These are phyloP conservation scores for Agroathelia rolfsii DNA, from an alignment of 1,284 basidiomycete genomes.

Conservation along the genomic window DNA sequence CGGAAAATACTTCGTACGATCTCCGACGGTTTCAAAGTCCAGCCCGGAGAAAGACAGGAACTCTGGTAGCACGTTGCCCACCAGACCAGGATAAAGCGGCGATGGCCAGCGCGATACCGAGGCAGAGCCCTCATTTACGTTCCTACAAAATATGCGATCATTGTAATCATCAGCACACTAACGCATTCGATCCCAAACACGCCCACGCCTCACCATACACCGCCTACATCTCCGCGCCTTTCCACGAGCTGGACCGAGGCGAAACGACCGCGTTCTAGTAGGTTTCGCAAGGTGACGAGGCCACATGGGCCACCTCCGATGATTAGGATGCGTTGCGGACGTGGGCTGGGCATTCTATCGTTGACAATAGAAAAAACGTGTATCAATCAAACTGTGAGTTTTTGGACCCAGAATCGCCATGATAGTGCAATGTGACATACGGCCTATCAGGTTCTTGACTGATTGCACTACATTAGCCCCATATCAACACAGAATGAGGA, in stretches of 20 bases:
- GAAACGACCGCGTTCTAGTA: constrained; percentile 26
- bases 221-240: constrained; percentile 33
- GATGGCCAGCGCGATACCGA: constrained; percentile 27
- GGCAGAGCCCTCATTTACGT: constrained; percentile 4
- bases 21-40: too few relatives aligned
- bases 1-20: constrained; percentile 33
- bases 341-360: too few relatives aligned
- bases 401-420: too few relatives aligned
- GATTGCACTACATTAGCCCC: too few relatives aligned
- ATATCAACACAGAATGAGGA: too few relatives aligned
- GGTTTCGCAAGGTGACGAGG: constrained; percentile 33
- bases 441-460: too few relatives aligned
- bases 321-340: constrained; percentile 28
- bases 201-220: constrained; percentile 29
- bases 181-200: not conserved
- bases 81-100: constrained; percentile 33
- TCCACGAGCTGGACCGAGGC: constrained; percentile 32
- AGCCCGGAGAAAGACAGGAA: constrained; percentile 34
- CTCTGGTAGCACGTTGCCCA: constrained; percentile 39
- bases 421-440: too few relatives aligned
- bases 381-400: too few relatives aligned
- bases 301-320: constrained; percentile 36
- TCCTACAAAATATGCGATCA: constrained; percentile 1
- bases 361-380: too few relatives aligned
- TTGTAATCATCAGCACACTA: not conserved